Base-by-base conservation (phyloP, 2,329 filamentous ascomycete genomes). In the Trichoderma sp. region DNA sequence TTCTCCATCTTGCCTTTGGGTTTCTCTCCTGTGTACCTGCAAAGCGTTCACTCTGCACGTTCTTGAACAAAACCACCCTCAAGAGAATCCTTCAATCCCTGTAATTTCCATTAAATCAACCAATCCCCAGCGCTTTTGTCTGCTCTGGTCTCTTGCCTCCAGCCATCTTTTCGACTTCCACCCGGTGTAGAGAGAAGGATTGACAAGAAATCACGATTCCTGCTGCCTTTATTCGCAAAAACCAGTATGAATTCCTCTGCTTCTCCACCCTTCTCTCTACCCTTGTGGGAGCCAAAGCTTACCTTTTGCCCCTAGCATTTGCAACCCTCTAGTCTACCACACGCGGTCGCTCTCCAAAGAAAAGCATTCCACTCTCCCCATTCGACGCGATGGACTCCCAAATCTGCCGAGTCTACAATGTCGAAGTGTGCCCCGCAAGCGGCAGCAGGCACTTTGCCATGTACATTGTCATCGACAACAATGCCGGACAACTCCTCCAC, bases 401-500 rank as follows among this genome's bases (percentile, higher is more conserved):
- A 63, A 17, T 17, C 32, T 58, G 43, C 50, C n/a, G n/a, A 26
- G 50, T 71, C 34, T 71, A 66, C 68, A 53, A 65, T 11, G 47
- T 71, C 53, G 32, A 65, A 23, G 26, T 20, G 23, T 15, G 12
- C 9, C 39, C 20, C 15, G 15, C 17, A 53, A 36, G 26, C 34
- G n/a, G 13, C 8, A 65, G 17, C 50, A 17, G 20, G 3, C 68
- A 71, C 53, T 58, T 17, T n/a, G 50, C 53, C 32, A 34, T 65
- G 1, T 71, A 65, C n/a, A 23, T 71, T 20, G 61, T 58, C 28
- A 71, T 55, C 20, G 62, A 34, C 26, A n/a, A 55, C n/a, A 53
- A 53, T 26, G 9, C 32, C 32, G 68, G 68, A 63, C 23, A 57
- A 13, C 53, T 65, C 20, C 30, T 71, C 62, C 68, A 71, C 26